Evolutionary conservation across 75 land plant species (phyloP).

Genomic region (Pinus tabuliformis): DNA sequence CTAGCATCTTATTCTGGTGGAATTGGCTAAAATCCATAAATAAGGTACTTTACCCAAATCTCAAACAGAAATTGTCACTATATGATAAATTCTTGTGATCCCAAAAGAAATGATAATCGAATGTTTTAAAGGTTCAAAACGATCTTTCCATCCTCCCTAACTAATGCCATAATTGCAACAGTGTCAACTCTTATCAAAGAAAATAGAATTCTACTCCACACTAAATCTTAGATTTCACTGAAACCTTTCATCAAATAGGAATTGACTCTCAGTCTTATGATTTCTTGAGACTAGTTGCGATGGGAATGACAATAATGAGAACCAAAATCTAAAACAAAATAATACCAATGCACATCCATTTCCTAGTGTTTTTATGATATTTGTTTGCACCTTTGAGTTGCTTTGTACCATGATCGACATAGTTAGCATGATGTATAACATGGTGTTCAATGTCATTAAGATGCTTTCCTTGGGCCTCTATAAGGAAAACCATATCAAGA

Average conservation of each 20-base stretch:
- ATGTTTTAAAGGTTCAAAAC: not conserved
- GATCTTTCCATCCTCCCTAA: not conserved
- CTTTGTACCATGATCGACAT: conserved; percentile 38
- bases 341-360: conserved; percentile 59
- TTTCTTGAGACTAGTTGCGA: conserved; percentile 4
- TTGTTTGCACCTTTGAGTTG: conserved; percentile 31
- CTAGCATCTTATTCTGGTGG: not conserved
- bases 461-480: conserved; percentile 70
- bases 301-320: conserved; percentile 36
- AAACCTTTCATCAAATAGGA: not conserved
- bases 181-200: not conserved
- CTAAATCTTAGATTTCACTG: not conserved
- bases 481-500: conserved; percentile 70
- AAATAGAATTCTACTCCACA: not conserved
- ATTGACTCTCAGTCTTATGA: not conserved
- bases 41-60: not conserved
- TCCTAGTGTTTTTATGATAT: conserved; percentile 49
- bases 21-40: not conserved
- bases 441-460: conserved; percentile 67
- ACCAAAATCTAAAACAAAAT: conserved; percentile 10
- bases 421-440: conserved; percentile 40
- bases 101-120: not conserved
- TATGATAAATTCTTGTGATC: not conserved
- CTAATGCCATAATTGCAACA: not conserved
- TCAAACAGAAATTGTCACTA: not conserved